A percentile compares a stretch with the other conserved stretches of the same genome.
These are phyloP conservation scores for Rhizopus delemar DNA, from an alignment of 371 early-diverging fungal genomes.

Conservation along the genomic window DNA sequence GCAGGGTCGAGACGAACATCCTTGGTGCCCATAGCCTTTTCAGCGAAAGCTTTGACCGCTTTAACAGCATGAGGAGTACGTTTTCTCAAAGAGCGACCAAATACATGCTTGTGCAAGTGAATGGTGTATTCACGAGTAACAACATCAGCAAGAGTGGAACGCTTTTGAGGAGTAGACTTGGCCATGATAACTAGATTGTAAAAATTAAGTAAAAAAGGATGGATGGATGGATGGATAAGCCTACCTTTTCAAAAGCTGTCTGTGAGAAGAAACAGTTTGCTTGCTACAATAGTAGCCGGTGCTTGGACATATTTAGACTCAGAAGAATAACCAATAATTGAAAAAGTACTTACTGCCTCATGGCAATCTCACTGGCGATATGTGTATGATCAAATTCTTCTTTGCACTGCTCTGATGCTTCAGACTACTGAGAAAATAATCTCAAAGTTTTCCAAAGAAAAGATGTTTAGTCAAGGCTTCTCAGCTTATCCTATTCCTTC, in stretches of 20 bases:
- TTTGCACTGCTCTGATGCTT: no score
- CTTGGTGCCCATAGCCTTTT: slow-evolving; percentile 30
- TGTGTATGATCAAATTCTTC: neutral
- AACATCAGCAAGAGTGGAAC: slow-evolving; percentile 62
- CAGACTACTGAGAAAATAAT: no score
- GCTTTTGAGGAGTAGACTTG: slow-evolving; percentile 41
- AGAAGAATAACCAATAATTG: no score
- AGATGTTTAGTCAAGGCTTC: no score
- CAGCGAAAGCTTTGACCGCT: slow-evolving; percentile 82
- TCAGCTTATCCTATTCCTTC: neutral
- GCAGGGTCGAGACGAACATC: slow-evolving; percentile 63
- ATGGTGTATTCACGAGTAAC: slow-evolving; percentile 92
- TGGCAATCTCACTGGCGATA: neutral
- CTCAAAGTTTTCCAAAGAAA: neutral
- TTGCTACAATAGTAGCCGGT: no score
- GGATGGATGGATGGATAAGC: no score
- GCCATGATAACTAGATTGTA: no score
- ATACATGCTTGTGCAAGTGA: slow-evolving; percentile 88
- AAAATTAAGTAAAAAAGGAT: no score
- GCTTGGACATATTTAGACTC: no score
- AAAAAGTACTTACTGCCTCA: no score
- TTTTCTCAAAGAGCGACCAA: slow-evolving; percentile 89
- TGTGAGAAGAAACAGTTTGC: no score
- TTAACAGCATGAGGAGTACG: slow-evolving; percentile 91
- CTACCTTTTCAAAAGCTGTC: no score